Percentiles rank a stretch among this genome's conserved stretches.
phyloP scores from a whole-genome alignment of 2,329 filamentous ascomycete genomes.

The Penicillium sp. region DNA sequence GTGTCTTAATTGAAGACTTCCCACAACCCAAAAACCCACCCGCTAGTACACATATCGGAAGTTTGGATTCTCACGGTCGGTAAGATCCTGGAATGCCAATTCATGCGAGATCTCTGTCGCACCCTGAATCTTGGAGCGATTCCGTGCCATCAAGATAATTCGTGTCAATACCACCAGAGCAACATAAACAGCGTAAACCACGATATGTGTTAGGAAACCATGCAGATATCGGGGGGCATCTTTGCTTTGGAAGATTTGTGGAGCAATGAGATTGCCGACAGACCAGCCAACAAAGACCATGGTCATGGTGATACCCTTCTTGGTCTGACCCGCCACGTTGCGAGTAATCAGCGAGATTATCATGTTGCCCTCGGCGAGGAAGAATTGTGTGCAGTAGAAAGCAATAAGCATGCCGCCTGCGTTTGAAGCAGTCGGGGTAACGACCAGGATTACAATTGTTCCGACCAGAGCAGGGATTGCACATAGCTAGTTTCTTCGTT shows the following conservation, averaged over 20 bases:
- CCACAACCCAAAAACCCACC: neutral
- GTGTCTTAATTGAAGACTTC: neutral
- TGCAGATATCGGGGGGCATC: constrained; percentile 26
- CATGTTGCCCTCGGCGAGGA: constrained; percentile 68
- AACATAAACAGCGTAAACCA: constrained; percentile 28
- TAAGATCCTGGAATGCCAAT: constrained; percentile 25
- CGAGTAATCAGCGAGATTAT: constrained; percentile 55
- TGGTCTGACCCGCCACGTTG: constrained; percentile 73
- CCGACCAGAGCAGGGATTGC: constrained; percentile 68
- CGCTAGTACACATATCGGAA: constrained; percentile 28
- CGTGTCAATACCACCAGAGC: constrained; percentile 13
- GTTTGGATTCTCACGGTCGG: constrained; percentile 26
- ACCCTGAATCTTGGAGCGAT: constrained; percentile 3
- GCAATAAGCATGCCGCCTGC: constrained; percentile 69
- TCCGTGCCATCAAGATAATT: constrained; percentile 14
- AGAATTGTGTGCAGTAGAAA: constrained; percentile 75
- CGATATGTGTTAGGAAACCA: constrained; percentile 27
- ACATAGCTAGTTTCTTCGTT: neutral
- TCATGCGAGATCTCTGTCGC: constrained; percentile 19
- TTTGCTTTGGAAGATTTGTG: constrained; percentile 20
- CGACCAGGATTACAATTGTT: constrained; percentile 70
- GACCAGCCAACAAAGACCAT: constrained; percentile 63
- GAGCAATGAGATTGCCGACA: constrained; percentile 26
- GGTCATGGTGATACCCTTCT: constrained; percentile 68
- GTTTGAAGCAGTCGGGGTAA: constrained; percentile 59